A percentile compares a stretch with the other conserved stretches of the same genome.
These are phyloP conservation scores for Deinandra increscens DNA, from an alignment of 129 eudicot species.

Conservation along the genomic window DNA sequence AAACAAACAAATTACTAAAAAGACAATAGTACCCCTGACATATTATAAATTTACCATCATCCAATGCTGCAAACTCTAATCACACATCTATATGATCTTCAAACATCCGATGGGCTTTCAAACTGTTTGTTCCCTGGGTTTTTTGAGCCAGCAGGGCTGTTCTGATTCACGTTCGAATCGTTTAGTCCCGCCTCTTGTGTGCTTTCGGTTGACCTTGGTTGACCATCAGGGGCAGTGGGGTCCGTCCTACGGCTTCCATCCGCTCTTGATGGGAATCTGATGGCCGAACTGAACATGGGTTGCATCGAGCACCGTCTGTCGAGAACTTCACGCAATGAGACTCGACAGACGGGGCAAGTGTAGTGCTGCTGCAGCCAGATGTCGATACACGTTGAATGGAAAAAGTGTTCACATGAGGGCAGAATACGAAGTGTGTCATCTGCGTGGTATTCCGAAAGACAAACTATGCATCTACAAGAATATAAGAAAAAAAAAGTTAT, in stretches of 20 bases:
- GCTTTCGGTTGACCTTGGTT: slow-evolving; percentile 28
- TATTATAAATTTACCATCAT: slow-evolving; percentile 13
- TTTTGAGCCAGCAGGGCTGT: slow-evolving; percentile 26
- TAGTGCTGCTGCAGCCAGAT: slow-evolving; percentile 87
- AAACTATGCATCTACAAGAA: slow-evolving; percentile 66
- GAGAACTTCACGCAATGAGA: slow-evolving; percentile 65
- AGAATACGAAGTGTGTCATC: slow-evolving; percentile 75
- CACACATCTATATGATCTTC: slow-evolving; percentile 3
- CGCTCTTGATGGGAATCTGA: slow-evolving; percentile 40
- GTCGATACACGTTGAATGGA: slow-evolving; percentile 81
- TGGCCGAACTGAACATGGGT: slow-evolving; percentile 78
- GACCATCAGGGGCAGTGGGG: slow-evolving; percentile 34
- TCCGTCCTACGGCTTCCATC: slow-evolving; percentile 30
- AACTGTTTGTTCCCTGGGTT: slow-evolving; percentile 35
- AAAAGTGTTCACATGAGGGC: slow-evolving; percentile 74
- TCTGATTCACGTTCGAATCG: slow-evolving; percentile 29
- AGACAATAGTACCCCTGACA: slow-evolving; percentile 12
- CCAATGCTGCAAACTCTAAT: slow-evolving; percentile 20
- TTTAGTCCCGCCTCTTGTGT: slow-evolving; percentile 27
- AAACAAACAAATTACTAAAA: slow-evolving; percentile 26
- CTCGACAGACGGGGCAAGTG: slow-evolving; percentile 89
- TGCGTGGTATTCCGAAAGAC: slow-evolving; percentile 72
- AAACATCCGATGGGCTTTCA: slow-evolving; percentile 54
- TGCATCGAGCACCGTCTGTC: slow-evolving; percentile 65
- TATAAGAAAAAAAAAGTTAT: not conserved